Evolutionary conservation across 192 early-diverging fungal species (phyloP).

Genomic region (Backusella circina): DNA sequence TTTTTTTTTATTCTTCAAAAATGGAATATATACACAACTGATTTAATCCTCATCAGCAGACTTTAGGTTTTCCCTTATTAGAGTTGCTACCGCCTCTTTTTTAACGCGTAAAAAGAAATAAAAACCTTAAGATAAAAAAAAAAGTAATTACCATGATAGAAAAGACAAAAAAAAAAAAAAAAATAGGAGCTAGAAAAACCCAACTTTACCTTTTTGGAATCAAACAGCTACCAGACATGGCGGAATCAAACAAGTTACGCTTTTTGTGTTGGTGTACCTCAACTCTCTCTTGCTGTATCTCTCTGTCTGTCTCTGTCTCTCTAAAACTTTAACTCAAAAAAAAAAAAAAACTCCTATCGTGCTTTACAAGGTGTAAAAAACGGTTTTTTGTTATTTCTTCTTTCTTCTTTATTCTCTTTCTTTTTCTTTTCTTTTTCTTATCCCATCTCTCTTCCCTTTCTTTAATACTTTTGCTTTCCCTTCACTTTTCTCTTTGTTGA

Average conservation of each 20-base stretch:
- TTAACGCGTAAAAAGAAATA: not conserved
- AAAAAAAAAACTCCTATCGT: constrained; percentile 5
- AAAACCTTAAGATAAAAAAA: not conserved
- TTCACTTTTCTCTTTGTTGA: not conserved
- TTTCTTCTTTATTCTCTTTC: not conserved
- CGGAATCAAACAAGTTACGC: not conserved
- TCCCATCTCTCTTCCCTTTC: not conserved
- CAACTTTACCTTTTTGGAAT: not conserved
- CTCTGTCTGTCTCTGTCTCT: too few species aligned
- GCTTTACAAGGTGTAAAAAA: not conserved
- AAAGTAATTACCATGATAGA: not conserved
- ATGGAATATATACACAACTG: not conserved
- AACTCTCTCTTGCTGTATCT: not conserved
- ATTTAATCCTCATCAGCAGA: not conserved
- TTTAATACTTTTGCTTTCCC: not conserved
- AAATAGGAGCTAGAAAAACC: not conserved
- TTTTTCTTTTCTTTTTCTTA: not conserved
- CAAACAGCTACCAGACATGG: not conserved
- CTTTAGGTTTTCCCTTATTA: not conserved
- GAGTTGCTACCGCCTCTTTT: not conserved
- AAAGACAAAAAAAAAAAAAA: not conserved
- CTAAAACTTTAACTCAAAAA: not conserved
- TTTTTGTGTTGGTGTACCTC: not conserved
- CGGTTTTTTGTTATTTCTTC: not conserved
- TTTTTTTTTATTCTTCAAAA: not conserved